Base-by-base conservation (phyloP, 441 rosid genomes). In the Syzygium syzygioides region DNA sequence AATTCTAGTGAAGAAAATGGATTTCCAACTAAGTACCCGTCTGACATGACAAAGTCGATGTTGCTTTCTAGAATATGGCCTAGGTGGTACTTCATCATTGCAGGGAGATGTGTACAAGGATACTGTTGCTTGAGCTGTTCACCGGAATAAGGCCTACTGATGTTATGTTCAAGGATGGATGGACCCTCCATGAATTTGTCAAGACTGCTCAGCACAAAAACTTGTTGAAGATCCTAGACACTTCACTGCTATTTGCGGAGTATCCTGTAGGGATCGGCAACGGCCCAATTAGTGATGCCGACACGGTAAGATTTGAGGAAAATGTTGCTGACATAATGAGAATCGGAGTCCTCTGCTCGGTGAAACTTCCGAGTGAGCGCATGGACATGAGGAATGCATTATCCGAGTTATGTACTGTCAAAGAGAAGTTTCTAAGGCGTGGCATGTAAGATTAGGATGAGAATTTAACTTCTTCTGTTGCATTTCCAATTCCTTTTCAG, bases 61-160 rank as follows among this genome's bases (percentile, higher is more conserved):
- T 1, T 83, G 50, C 55, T 50, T 83, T 83, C 56, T 26, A 95
- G 97, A 94, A 87, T 95, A 93, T 86, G 95, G 97, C 11, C 56
- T 90, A 17, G 95, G 95, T 26, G 57, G 79, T 87, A 90, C 90
- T 60, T 92, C 94, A 34, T 90, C 95, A n/a, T 90, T 90, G 25
- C 90, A 92, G 20, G 94, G 94, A 86, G 96, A 95, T 88, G 94
- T 90, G 25, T 94, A 91, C 57, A 94, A 95, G 94, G 86, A 94
- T 95, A 55, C 86, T 90, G 92, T 85, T 94, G 87, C 91, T 95
- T 1, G 94, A 93, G 91, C 55, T 94, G 14, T 90, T 93, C 53
- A 94, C 93, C 5, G 93, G 94, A 13, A 94, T 91, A 86, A 92
- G 90, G n/a, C 95, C 97, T 14, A 93, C 91, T 1, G 34, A 62